Percentiles rank a stretch among this genome's conserved stretches.
Evolutionary conservation across 2,329 filamentous ascomycete genomes (phyloP).

Genomic region (Fusarium lateritium): DNA sequence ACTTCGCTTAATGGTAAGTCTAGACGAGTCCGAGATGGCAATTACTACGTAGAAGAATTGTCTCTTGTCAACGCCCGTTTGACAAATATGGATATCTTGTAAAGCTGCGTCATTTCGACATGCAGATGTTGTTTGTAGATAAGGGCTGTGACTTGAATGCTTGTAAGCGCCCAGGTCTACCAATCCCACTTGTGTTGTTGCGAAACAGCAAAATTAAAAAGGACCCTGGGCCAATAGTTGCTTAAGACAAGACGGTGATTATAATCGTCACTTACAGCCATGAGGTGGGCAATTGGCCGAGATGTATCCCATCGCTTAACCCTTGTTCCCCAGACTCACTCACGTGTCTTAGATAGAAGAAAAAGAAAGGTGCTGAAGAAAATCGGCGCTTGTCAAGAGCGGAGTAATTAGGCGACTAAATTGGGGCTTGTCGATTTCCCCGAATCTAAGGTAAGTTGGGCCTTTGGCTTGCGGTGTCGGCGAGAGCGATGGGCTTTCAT

Average conservation of each 20-base stretch:
- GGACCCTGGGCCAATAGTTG: background rate
- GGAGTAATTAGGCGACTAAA: background rate
- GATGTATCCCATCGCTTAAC: background rate
- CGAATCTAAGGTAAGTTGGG: background rate
- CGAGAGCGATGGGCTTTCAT: slow-evolving; percentile 24
- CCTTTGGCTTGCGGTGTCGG: slow-evolving; percentile 20
- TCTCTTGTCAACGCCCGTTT: no score
- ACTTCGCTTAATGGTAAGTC: background rate
- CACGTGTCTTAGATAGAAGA: background rate
- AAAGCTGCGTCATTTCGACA: background rate
- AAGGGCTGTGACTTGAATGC: background rate
- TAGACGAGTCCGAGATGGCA: background rate
- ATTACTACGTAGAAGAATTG: no score
- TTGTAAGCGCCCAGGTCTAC: background rate
- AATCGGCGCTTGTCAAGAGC: background rate
- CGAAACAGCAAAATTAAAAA: background rate
- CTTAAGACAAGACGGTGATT: background rate
- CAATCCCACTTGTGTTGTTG: background rate
- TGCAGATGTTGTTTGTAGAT: background rate
- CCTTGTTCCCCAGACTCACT: background rate
- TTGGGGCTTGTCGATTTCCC: slow-evolving; percentile 12
- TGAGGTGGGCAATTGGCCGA: background rate
- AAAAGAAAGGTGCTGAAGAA: background rate
- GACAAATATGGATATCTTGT: background rate
- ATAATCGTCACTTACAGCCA: background rate